phyloP scores from a whole-genome alignment of 345 rosid species.

The Eutrema heterophyllum region DNA sequence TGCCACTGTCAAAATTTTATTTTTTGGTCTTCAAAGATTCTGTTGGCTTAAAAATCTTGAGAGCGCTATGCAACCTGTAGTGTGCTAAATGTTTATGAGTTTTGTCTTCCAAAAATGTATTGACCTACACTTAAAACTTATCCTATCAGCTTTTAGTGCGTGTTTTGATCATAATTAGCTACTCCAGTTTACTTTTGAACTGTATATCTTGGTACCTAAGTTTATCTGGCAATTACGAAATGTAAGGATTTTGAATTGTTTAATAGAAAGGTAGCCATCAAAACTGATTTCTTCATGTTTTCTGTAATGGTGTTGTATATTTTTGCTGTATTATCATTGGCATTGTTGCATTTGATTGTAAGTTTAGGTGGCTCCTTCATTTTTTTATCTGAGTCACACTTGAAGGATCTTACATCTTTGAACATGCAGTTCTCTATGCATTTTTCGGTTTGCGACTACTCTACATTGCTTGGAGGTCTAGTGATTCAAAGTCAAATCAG shows the following conservation, averaged over 20 bases:
- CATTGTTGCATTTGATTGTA: background rate
- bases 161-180: no score
- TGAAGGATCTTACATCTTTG: conserved; percentile 5
- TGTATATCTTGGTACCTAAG: background rate
- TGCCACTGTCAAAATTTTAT: no score
- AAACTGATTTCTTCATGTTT: background rate
- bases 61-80: no score
- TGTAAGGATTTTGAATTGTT: background rate
- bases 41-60: no score
- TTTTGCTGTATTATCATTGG: background rate
- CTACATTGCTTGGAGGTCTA: conserved; percentile 96
- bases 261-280: background rate
- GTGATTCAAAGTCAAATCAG: conserved; percentile 81
- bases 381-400: background rate
- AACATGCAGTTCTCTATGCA: conserved; percentile 69
- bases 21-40: no score
- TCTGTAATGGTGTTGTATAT: background rate
- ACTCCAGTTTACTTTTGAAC: no score
- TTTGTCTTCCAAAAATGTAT: no score
- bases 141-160: no score
- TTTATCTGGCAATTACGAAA: background rate
- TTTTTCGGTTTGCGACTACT: conserved; percentile 92
- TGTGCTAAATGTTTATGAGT: no score
- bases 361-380: background rate
- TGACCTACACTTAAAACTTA: no score